Evolutionary conservation across 106 monocot species (phyloP).

Genomic region (Dendrobium officinale): DNA sequence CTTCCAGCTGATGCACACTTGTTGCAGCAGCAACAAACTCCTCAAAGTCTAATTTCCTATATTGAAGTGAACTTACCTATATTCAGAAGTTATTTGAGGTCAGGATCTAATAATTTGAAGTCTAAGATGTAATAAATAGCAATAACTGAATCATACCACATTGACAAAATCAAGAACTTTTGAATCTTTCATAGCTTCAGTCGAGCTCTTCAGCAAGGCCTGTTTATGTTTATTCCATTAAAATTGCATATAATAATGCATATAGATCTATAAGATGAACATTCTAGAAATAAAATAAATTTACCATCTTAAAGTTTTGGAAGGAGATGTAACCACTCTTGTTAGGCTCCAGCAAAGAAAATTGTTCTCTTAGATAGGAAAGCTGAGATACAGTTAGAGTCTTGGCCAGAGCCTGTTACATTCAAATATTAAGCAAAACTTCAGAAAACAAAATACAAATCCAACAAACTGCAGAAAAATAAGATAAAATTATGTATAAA

Average conservation of each 20-base stretch:
- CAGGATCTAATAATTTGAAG: not conserved
- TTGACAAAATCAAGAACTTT: conserved; percentile 85
- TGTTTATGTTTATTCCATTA: conserved; percentile 11
- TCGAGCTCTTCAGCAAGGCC: conserved; percentile 71
- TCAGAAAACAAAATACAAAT: not conserved
- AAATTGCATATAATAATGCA: conserved; percentile 3
- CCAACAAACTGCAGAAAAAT: not conserved
- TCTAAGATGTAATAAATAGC: not conserved
- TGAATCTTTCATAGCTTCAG: conserved; percentile 94
- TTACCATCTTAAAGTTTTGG: conserved; percentile 73
- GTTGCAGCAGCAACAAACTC: conserved; percentile 86
- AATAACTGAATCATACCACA: conserved; percentile 26
- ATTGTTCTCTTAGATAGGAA: conserved; percentile 72
- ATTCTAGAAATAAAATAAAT: conserved; percentile 1
- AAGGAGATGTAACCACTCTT: conserved; percentile 76
- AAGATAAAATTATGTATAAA: too few species aligned
- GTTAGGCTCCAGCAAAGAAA: conserved; percentile 73
- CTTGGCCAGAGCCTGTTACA: conserved; percentile 73
- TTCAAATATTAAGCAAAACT: not conserved
- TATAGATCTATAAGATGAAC: not conserved
- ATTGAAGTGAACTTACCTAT: conserved; percentile 85
- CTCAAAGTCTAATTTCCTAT: conserved; percentile 88
- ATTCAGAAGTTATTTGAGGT: conserved; percentile 9
- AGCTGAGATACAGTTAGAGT: conserved; percentile 67
- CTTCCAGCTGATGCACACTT: conserved; percentile 88